A percentile compares a stretch with the other conserved stretches of the same genome.
Evolutionary conservation across 768 basidiomycete genomes (phyloP).

Genomic region (Trametes cubensis): DNA sequence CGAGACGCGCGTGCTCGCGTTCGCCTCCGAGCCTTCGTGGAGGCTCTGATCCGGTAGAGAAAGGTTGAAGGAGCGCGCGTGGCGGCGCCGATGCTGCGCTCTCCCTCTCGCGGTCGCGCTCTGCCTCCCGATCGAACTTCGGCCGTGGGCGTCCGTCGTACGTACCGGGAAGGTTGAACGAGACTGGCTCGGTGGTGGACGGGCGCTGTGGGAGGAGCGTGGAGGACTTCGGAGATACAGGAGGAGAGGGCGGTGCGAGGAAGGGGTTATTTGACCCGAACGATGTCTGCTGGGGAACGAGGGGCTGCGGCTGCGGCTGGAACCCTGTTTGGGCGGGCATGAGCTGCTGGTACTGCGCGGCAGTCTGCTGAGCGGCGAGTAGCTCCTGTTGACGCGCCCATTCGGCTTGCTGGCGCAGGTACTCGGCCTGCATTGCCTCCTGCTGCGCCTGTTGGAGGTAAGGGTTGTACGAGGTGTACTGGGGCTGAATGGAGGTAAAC

Average conservation of each 20-base stretch:
- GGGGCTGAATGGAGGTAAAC: constrained; percentile 59
- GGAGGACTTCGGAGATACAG: constrained; percentile 44
- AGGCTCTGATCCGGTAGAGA: constrained; percentile 20
- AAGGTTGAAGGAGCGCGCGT: constrained; percentile 33
- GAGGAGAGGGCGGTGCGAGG: constrained; percentile 33
- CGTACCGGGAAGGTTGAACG: constrained; percentile 25
- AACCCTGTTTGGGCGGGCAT: constrained; percentile 43
- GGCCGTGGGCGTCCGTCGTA: constrained; percentile 18
- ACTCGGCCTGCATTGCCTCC: constrained; percentile 67
- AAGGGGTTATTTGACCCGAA: constrained; percentile 33
- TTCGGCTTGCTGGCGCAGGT: constrained; percentile 56
- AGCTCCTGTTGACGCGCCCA: constrained; percentile 65
- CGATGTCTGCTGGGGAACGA: constrained; percentile 63
- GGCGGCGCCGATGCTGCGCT: constrained; percentile 13
- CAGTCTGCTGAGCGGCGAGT: constrained; percentile 36
- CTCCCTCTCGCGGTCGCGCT: not conserved
- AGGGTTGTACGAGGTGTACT: constrained; percentile 90
- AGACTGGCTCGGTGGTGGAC: constrained; percentile 29
- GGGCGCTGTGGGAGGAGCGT: constrained; percentile 41
- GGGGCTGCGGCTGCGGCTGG: constrained; percentile 53
- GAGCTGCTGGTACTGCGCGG: constrained; percentile 46
- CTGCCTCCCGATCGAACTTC: not conserved
- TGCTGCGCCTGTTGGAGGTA: constrained; percentile 88
- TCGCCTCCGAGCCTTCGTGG: constrained; percentile 11
- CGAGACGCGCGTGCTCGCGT: constrained; percentile 61